Conservation (phyloP, 108 stramenopile species). For the Mayamaea pseudoterrestris region DNA sequence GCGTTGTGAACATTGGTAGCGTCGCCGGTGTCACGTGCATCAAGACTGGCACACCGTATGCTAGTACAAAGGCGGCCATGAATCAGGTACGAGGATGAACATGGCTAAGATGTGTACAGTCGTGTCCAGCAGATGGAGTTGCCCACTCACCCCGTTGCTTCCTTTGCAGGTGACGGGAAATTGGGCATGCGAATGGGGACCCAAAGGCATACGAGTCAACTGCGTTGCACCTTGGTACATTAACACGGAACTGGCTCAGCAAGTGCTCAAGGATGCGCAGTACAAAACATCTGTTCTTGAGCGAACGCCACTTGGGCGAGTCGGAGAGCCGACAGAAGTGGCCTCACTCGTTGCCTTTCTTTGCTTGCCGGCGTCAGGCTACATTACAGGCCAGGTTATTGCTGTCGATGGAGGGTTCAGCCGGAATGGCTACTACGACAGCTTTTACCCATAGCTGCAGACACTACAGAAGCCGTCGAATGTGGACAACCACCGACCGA, state of each 20-base stretch:
- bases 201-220: slow-evolving; percentile 78
- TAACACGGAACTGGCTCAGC: slow-evolving; percentile 60
- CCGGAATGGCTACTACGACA: slow-evolving; percentile 36
- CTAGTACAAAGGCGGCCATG: slow-evolving; percentile 92
- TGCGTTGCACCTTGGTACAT: slow-evolving; percentile 84
- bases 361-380: slow-evolving; percentile 70
- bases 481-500: no score
- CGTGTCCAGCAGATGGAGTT: no score
- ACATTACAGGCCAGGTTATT: slow-evolving; percentile 91
- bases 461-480: no score
- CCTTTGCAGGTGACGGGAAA: slow-evolving; percentile 84
- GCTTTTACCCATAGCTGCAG: slow-evolving; percentile 29
- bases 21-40: slow-evolving; percentile 86
- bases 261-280: slow-evolving; percentile 64
- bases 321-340: slow-evolving; percentile 73
- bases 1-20: slow-evolving; percentile 88
- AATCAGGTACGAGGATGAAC: slow-evolving; percentile 38
- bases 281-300: slow-evolving; percentile 59
- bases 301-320: slow-evolving; percentile 62
- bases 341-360: slow-evolving; percentile 84
- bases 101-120: slow-evolving; percentile 2
- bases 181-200: slow-evolving; percentile 81
- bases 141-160: no score
- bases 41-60: slow-evolving; percentile 75
- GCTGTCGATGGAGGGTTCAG: slow-evolving; percentile 85